These are phyloP conservation scores for Quercus cerris DNA, from an alignment of 306 rosid genomes.

Conservation along the genomic window DNA sequence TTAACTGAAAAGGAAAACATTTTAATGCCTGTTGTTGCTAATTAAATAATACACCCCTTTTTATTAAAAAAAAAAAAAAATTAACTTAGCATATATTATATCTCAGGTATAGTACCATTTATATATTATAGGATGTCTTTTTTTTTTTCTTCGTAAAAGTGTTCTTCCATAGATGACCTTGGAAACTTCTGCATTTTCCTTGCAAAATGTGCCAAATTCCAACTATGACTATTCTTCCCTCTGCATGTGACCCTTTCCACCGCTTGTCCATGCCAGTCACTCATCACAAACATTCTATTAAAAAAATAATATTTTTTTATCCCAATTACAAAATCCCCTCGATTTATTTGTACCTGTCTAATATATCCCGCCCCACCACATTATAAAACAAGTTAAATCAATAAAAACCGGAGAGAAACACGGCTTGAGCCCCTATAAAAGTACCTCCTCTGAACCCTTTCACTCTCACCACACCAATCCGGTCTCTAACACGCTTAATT, in stretches of 20 bases:
- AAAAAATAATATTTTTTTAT: too few species aligned
- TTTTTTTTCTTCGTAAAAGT: not conserved
- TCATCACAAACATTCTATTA: not conserved
- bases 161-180: slow-evolving; percentile 17
- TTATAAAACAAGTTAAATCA: not conserved
- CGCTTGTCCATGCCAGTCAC: not conserved
- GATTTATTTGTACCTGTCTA: too few species aligned
- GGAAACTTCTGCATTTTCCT: slow-evolving; percentile 32
- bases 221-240: not conserved
- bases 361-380: not conserved
- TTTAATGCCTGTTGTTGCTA: too few species aligned
- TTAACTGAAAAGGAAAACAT: too few species aligned
- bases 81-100: too few species aligned
- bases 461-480: not conserved
- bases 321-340: not conserved
- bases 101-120: too few species aligned
- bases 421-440: slow-evolving; percentile 38
- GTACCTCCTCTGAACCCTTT: not conserved
- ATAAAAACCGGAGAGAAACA: slow-evolving; percentile 25
- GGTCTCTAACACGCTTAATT: not conserved
- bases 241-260: slow-evolving; percentile 12
- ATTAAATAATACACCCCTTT: too few species aligned
- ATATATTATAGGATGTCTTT: too few species aligned
- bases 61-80: too few species aligned
- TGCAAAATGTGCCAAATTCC: slow-evolving; percentile 10